Base-by-base conservation (phyloP, 2,329 filamentous ascomycete genomes). In the Lachnellula hyalina region DNA sequence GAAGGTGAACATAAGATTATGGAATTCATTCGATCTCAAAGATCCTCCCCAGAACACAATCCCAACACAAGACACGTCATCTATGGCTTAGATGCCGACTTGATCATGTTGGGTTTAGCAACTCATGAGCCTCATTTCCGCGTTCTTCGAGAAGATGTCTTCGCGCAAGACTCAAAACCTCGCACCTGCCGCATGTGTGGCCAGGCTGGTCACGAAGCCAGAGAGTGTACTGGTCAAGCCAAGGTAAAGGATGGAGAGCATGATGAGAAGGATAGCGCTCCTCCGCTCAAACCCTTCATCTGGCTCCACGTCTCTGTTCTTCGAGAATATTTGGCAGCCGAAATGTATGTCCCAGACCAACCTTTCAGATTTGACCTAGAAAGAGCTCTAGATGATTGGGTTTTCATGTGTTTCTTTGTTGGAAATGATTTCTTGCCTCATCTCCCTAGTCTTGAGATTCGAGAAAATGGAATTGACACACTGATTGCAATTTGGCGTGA, bases 1-100 rank as follows among this genome's bases (percentile, higher is more conserved):
- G 94, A 99, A 75, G 94, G 94, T 70, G 94, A 99, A 75, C 94
- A 99, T 73, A 99, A 99, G 74, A 97, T 99, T 68, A 99, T 99
- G 94, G 86, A 94, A 64, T 99, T 97, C 71, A 84, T 99, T 62
- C 86, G 94, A 66, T 96, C 93, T 38, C 95, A 99, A 73, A 85
- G 94, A 66, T 84, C 88, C 49, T 94, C 90, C 51, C 87, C 92
- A 5, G 87, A 95, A 61, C 91, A 99, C 72, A 87, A 99, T 67
- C 94, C 94, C 23, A 97, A 99, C 71, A 97, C 94, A 21, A 88
- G 89, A 58, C 94, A 99, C 74, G 95, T 99, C 66, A 96, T 99
- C 59, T 99, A 99, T 70, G 94, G 94, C 49, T 79, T 99, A 63
- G 94, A 99, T 76, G 95, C 94, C 57, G 94, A 99, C 80, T 78